These are phyloP conservation scores for Debaryomyces nepalensis DNA, from an alignment of 1,139 yeast species.

Conservation along the genomic window DNA sequence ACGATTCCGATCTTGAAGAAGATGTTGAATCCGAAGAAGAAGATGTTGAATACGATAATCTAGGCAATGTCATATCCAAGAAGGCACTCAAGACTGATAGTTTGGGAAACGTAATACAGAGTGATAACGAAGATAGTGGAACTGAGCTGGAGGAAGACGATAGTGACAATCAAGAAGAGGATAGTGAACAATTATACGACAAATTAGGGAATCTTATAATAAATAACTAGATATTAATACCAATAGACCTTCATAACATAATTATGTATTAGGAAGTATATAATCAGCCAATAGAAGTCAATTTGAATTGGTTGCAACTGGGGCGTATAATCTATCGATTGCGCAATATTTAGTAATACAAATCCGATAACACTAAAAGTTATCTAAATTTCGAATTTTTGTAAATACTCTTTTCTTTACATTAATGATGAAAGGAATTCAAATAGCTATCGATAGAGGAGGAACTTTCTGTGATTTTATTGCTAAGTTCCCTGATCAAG, in stretches of 20 bases:
- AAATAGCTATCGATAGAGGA: conserved; percentile 58
- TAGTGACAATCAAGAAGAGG: conserved; percentile 8
- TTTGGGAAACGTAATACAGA: conserved; percentile 20
- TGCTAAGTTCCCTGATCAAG: conserved; percentile 51
- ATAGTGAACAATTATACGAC: conserved; percentile 12
- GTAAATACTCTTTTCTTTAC: neutral
- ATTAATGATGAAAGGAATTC: conserved; percentile 23
- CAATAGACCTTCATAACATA: too few species aligned
- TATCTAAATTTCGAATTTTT: too few species aligned
- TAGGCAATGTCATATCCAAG: conserved; percentile 17
- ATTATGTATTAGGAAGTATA: too few species aligned
- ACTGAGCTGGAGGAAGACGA: conserved; percentile 10
- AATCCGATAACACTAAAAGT: too few species aligned
- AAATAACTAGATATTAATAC: neutral
- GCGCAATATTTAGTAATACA: too few species aligned
- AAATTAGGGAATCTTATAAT: conserved; percentile 14
- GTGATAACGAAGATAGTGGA: conserved; percentile 14
- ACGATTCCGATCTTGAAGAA: conserved; percentile 19
- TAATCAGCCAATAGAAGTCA: too few species aligned
- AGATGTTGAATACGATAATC: conserved; percentile 16
- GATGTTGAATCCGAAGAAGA: conserved; percentile 20
- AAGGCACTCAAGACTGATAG: conserved; percentile 17
- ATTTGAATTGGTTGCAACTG: too few species aligned
- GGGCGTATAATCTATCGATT: too few species aligned
- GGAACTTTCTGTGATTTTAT: conserved; percentile 90